Conservation (phyloP, 257 asterid genomes). For the Petrea volubilis region DNA sequence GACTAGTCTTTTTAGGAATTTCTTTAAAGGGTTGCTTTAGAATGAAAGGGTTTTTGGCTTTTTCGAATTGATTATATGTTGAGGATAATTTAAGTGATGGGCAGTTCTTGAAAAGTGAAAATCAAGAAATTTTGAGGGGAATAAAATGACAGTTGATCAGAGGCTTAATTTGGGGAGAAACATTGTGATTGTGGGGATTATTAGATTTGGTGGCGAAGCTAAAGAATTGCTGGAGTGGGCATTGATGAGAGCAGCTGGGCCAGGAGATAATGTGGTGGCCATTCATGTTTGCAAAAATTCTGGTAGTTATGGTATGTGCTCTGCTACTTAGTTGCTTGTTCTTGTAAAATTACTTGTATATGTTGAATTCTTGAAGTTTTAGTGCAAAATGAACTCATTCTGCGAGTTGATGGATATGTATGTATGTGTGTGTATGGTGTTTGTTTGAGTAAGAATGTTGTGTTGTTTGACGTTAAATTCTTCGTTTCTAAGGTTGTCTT, state of each 20-base stretch:
- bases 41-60: background rate
- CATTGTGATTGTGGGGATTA: constrained; percentile 61
- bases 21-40: background rate
- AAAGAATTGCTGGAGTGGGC: constrained; percentile 73
- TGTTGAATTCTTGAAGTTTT: background rate
- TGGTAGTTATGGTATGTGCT: constrained; percentile 32
- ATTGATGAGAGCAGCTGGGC: constrained; percentile 58
- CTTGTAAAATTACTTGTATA: background rate
- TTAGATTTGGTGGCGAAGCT: constrained; percentile 52
- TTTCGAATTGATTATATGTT: background rate
- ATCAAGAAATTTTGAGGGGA: background rate
- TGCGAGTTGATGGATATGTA: too few relatives aligned
- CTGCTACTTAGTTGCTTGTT: background rate
- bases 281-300: constrained; percentile 61
- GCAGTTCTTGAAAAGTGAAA: background rate
- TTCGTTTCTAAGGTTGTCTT: constrained; percentile 38
- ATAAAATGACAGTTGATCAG: constrained; percentile 40
- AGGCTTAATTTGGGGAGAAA: constrained; percentile 33
- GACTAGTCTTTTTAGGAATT: background rate
- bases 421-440: too few relatives aligned
- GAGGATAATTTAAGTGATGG: background rate
- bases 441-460: too few relatives aligned
- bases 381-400: too few relatives aligned
- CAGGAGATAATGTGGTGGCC: constrained; percentile 63
- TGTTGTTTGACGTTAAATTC: background rate